phyloP scores from a whole-genome alignment of 176 grass and related monocot genomes.

The Cenchrus fungigraminus region DNA sequence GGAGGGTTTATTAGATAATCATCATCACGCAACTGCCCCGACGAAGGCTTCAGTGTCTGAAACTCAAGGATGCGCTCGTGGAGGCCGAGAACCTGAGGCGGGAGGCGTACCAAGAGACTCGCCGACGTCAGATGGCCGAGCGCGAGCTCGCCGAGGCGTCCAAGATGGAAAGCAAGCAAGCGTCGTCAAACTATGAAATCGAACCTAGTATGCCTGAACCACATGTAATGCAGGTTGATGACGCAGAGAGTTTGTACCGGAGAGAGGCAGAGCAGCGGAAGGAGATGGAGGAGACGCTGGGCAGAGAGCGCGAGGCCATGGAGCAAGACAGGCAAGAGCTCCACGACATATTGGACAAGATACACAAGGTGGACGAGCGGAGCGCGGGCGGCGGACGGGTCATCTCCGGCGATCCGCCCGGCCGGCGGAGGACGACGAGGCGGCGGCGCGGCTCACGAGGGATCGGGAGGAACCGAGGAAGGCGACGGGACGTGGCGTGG shows the following conservation, averaged over 20 bases:
- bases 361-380: neutral
- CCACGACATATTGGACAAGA: conserved; percentile 47
- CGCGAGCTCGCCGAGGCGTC: conserved; percentile 54
- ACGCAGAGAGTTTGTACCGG: conserved; percentile 45
- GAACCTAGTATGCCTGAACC: too few relatives aligned
- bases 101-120: conserved; percentile 65
- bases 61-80: conserved; percentile 44
- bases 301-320: conserved; percentile 48
- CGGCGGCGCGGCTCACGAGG: too few relatives aligned
- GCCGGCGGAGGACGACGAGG: too few relatives aligned
- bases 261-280: conserved; percentile 53
- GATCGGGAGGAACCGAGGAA: too few relatives aligned
- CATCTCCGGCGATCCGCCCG: too few relatives aligned
- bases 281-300: conserved; percentile 57
- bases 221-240: conserved; percentile 39
- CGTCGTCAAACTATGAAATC: neutral
- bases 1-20: neutral
- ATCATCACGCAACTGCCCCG: too few relatives aligned
- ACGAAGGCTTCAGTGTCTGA: neutral
- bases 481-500: too few relatives aligned
- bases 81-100: conserved; percentile 56
- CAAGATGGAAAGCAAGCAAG: conserved; percentile 36
- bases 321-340: conserved; percentile 59
- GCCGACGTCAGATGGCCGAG: conserved; percentile 71
- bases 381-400: too few relatives aligned